Evolutionary conservation across 73 alveolate genomes (phyloP).

Genomic region (Paramecium tetraurelia): DNA sequence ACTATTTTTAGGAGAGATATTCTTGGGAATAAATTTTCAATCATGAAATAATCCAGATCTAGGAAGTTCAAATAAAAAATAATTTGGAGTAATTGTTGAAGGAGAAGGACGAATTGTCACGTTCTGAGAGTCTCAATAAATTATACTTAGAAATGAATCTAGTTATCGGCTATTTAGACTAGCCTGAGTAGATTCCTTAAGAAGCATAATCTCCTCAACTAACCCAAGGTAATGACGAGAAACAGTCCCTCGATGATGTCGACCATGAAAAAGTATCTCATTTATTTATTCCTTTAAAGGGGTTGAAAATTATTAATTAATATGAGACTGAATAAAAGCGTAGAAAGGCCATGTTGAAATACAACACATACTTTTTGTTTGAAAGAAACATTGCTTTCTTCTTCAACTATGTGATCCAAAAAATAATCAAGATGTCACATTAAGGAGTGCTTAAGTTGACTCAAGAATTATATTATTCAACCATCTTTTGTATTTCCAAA

Average conservation of each 20-base stretch:
- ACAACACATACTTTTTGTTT: conserved; percentile 43
- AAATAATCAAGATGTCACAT: conserved; percentile 42
- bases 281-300: not conserved
- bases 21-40: conserved; percentile 55
- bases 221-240: not conserved
- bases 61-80: not conserved
- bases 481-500: conserved; percentile 50
- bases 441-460: conserved; percentile 9
- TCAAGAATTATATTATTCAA: conserved; percentile 40
- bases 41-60: conserved; percentile 43
- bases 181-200: conserved; percentile 16
- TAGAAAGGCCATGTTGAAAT: conserved; percentile 52
- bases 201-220: not conserved
- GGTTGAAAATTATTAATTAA: conserved; percentile 19
- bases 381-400: conserved; percentile 62
- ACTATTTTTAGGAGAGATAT: conserved; percentile 4
- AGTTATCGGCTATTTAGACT: conserved; percentile 52
- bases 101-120: conserved; percentile 8
- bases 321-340: conserved; percentile 50
- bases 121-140: conserved; percentile 20
- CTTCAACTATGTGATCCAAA: conserved; percentile 56
- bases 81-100: conserved; percentile 9
- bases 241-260: not conserved
- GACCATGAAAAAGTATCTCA: conserved; percentile 33
- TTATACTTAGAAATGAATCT: conserved; percentile 36